These are phyloP conservation scores for Collybiopsis confluens DNA, from an alignment of 768 basidiomycete genomes.

Conservation along the genomic window DNA sequence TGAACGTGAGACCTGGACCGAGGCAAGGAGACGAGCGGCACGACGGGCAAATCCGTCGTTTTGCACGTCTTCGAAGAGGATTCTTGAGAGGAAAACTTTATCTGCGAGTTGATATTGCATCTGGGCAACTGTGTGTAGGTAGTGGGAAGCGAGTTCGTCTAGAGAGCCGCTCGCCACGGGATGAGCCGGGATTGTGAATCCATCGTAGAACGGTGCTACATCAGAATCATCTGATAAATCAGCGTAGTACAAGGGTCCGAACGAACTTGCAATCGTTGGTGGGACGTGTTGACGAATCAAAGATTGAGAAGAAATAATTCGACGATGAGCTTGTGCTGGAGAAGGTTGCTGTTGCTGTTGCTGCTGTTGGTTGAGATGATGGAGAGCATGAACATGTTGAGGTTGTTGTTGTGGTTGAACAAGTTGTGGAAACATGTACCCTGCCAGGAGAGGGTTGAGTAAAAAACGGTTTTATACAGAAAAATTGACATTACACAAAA, in stretches of 20 bases:
- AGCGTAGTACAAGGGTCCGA: background rate
- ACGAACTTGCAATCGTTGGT: background rate
- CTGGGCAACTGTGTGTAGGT: constrained; percentile 58
- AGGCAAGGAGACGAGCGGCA: constrained; percentile 60
- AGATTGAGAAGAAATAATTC: too few species aligned
- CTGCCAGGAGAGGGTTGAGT: constrained; percentile 42
- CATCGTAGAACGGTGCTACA: background rate
- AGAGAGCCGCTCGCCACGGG: background rate
- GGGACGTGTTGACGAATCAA: too few species aligned
- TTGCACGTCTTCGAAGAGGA: constrained; percentile 52
- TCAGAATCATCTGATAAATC: background rate
- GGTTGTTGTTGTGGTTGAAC: background rate
- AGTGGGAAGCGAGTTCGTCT: constrained; percentile 20
- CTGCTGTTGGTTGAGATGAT: background rate
- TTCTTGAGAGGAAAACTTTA: constrained; percentile 32
- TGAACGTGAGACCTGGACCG: constrained; percentile 42
- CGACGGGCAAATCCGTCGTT: constrained; percentile 42
- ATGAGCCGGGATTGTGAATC: background rate
- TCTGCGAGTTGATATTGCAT: constrained; percentile 72
- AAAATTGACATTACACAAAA: too few species aligned
- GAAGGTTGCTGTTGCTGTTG: background rate
- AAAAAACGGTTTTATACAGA: too few species aligned
- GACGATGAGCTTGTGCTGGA: background rate
- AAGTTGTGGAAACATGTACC: constrained; percentile 18
- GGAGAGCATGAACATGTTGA: background rate